These are phyloP conservation scores for Solanum medicagineum DNA, from an alignment of 257 asterid species.

Conservation along the genomic window DNA sequence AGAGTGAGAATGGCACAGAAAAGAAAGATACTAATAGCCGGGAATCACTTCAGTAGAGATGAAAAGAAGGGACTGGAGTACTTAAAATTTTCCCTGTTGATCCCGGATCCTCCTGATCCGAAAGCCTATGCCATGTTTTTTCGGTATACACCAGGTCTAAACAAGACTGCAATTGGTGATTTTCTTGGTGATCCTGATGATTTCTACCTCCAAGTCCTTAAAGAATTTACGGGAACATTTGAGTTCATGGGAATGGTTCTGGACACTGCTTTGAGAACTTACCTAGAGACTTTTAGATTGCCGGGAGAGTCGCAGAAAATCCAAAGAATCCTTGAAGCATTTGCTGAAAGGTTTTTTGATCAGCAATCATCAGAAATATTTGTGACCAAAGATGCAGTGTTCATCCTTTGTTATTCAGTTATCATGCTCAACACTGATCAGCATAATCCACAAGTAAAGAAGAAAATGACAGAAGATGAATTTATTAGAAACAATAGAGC, in stretches of 20 bases:
- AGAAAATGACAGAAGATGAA: slow-evolving; percentile 94
- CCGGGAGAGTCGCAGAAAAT: slow-evolving; percentile 95
- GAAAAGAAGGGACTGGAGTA: slow-evolving; percentile 77
- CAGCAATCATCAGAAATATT: slow-evolving; percentile 79
- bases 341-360: slow-evolving; percentile 83
- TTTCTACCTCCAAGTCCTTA: slow-evolving; percentile 60
- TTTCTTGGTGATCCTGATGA: slow-evolving; percentile 78
- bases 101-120: slow-evolving; percentile 62
- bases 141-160: slow-evolving; percentile 52
- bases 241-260: slow-evolving; percentile 67
- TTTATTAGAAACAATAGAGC: slow-evolving; percentile 68
- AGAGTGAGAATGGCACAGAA: slow-evolving; percentile 71
- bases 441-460: slow-evolving; percentile 92
- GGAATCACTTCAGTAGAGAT: slow-evolving; percentile 72
- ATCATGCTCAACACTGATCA: slow-evolving; percentile 95
- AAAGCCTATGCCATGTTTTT: slow-evolving; percentile 68
- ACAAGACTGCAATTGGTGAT: slow-evolving; percentile 71
- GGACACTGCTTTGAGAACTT: slow-evolving; percentile 60
- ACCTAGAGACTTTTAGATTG: slow-evolving; percentile 63
- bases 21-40: slow-evolving; percentile 64
- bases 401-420: slow-evolving; percentile 70
- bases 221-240: slow-evolving; percentile 66
- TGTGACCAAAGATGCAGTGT: slow-evolving; percentile 64
- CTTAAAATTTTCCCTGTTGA: slow-evolving; percentile 39
- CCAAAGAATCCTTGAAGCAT: slow-evolving; percentile 77